Conservation (phyloP, 1,284 basidiomycete species). For the Leccinum fallax region DNA sequence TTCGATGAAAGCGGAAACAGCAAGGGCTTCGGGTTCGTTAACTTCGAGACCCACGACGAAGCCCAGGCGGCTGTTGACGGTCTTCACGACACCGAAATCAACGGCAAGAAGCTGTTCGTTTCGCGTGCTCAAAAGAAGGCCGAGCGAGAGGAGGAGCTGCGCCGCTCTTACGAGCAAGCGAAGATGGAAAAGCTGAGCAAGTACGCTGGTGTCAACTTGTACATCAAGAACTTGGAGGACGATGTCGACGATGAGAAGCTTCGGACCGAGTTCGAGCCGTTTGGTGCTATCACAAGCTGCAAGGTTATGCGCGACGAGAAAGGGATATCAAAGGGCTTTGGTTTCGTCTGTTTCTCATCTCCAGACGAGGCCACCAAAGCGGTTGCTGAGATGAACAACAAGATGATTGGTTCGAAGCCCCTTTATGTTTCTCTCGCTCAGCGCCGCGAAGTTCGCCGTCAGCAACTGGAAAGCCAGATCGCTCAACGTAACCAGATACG, state of each 20-base stretch:
- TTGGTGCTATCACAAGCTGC: conserved; percentile 96
- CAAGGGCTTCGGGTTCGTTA: conserved; percentile 99
- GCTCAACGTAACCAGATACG: conserved; percentile 95
- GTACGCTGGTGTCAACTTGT: conserved; percentile 98
- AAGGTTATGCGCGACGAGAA: conserved; percentile 99
- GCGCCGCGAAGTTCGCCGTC: conserved; percentile 96
- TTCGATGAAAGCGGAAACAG: conserved; percentile 86
- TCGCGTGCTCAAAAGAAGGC: conserved; percentile 98
- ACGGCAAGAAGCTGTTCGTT: conserved; percentile 94
- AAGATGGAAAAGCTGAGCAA: conserved; percentile 99
- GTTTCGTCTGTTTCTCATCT: conserved; percentile 98
- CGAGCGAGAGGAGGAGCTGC: conserved; percentile 97
- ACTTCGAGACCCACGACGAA: conserved; percentile 92
- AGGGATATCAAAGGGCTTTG: conserved; percentile 91
- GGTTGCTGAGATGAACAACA: conserved; percentile 99
- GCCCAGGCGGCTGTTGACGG: conserved; percentile 89
- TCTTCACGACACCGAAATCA: conserved; percentile 87
- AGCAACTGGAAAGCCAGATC: conserved; percentile 98
- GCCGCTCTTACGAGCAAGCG: conserved; percentile 91
- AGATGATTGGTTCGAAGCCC: conserved; percentile 99
- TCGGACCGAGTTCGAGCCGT: conserved; percentile 94
- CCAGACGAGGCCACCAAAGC: conserved; percentile 99
- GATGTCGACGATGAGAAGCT: conserved; percentile 96
- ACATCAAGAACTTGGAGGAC: conserved; percentile 98
- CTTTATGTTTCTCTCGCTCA: conserved; percentile 99